Percentiles rank a stretch among this genome's conserved stretches.
Conservation (phyloP, 768 basidiomycete species). For the Hygrocybe coccinea region DNA sequence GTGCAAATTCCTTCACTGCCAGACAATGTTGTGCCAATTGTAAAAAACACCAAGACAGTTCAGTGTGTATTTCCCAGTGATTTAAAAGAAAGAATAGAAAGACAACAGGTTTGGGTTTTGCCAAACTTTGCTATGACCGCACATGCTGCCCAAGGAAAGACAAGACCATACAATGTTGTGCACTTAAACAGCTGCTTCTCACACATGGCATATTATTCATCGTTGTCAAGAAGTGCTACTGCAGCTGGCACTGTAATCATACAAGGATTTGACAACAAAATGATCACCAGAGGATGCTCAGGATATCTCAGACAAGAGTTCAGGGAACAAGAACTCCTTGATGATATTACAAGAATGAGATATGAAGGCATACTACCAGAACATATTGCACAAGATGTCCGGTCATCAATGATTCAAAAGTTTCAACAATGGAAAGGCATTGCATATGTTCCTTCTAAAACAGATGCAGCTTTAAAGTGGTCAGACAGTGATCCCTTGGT, state of each 20-base stretch:
- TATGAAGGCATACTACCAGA: constrained; percentile 21
- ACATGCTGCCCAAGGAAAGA: constrained; percentile 27
- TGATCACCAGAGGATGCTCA: constrained; percentile 23
- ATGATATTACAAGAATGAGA: constrained; percentile 28
- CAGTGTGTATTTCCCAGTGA: constrained; percentile 15
- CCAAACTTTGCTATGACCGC: constrained; percentile 27
- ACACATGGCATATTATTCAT: too few species aligned
- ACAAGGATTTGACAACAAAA: constrained; percentile 18
- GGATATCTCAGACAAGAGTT: constrained; percentile 15
- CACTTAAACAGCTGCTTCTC: constrained; percentile 19
- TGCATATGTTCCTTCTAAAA: constrained; percentile 16
- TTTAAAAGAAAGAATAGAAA: constrained; percentile 4
- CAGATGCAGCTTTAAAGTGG: constrained; percentile 17
- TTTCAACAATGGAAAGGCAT: constrained; percentile 9
- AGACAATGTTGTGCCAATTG: constrained; percentile 15
- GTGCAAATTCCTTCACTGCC: constrained; percentile 8
- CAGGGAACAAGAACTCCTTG: constrained; percentile 28
- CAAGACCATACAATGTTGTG: constrained; percentile 24
- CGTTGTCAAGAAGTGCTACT: too few species aligned
- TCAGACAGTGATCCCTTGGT: constrained; percentile 11
- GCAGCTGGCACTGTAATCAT: constrained; percentile 27
- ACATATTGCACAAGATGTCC: background rate
- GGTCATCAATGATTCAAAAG: constrained; percentile 11
- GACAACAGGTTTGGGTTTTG: constrained; percentile 22
- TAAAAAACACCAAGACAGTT: background rate